Conservation (phyloP, 176 grass and related monocot genomes). For the Cocos nucifera region DNA sequence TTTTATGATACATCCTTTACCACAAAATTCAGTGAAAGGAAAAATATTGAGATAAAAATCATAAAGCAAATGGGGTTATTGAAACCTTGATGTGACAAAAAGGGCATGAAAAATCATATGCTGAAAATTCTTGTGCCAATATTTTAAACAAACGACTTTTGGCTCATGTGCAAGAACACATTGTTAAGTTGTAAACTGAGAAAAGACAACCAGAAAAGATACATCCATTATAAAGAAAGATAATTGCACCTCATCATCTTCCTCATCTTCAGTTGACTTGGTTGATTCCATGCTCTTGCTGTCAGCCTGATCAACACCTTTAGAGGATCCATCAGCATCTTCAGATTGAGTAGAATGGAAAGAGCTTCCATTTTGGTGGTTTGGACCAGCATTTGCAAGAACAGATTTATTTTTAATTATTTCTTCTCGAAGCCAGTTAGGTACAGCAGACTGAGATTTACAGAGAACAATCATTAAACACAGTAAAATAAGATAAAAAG, state of each 20-base stretch:
- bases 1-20: too few species aligned
- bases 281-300: conserved; percentile 55
- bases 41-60: too few species aligned
- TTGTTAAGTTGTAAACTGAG: too few species aligned
- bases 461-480: not conserved
- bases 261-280: conserved; percentile 62
- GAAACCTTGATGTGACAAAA: too few species aligned
- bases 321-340: conserved; percentile 35
- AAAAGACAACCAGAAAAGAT: too few species aligned
- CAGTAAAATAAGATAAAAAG: conserved; percentile 18
- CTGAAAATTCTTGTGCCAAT: too few species aligned
- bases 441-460: conserved; percentile 61
- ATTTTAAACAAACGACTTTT: too few species aligned
- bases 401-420: conserved; percentile 84
- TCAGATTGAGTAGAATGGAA: conserved; percentile 43
- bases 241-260: conserved; percentile 53
- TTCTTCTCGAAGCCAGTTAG: conserved; percentile 97
- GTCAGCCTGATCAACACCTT: conserved; percentile 44
- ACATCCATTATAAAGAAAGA: too few species aligned
- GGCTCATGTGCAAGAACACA: too few species aligned
- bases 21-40: too few species aligned
- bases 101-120: too few species aligned
- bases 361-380: conserved; percentile 24
- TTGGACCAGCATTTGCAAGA: conserved; percentile 21
- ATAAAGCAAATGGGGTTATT: too few species aligned